Conservation (phyloP, 371 early-diverging fungal genomes). For the Mucor lusitanicus region DNA sequence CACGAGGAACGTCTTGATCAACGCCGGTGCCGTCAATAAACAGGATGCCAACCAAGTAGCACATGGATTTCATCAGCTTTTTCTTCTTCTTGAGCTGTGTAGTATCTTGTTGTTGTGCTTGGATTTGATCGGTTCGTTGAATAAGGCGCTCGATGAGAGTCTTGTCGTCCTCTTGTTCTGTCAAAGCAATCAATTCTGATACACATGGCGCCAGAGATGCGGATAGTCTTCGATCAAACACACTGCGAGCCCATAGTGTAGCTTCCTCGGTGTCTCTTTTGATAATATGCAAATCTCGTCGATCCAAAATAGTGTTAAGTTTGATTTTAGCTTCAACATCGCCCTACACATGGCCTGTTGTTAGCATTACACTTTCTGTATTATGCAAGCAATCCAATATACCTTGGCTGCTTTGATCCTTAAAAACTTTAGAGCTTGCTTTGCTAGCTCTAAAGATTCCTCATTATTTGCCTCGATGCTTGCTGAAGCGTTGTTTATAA, state of each 20-base stretch:
- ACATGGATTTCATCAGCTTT: slow-evolving; percentile 14
- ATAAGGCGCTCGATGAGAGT: slow-evolving; percentile 23
- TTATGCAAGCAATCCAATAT: background rate
- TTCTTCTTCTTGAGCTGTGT: slow-evolving; percentile 12
- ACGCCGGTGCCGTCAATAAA: slow-evolving; percentile 42
- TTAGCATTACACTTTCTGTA: background rate
- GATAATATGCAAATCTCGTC: background rate
- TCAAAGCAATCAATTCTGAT: slow-evolving; percentile 18
- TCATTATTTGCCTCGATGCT: background rate
- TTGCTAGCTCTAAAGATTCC: slow-evolving; percentile 11
- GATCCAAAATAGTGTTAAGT: slow-evolving; percentile 39
- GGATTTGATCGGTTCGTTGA: slow-evolving; percentile 17
- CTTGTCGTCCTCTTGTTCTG: slow-evolving; percentile 8
- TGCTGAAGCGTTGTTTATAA: slow-evolving; percentile 14
- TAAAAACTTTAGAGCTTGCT: slow-evolving; percentile 25
- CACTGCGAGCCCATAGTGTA: slow-evolving; percentile 45
- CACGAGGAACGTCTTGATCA: slow-evolving; percentile 24
- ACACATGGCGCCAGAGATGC: slow-evolving; percentile 33
- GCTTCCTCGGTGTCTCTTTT: slow-evolving; percentile 34
- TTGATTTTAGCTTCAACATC: slow-evolving; percentile 52
- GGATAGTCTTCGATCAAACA: slow-evolving; percentile 48
- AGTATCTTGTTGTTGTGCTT: background rate
- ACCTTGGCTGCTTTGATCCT: slow-evolving; percentile 38
- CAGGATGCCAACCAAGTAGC: slow-evolving; percentile 38
- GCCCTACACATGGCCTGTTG: slow-evolving; percentile 24